Evolutionary conservation across 805 yeast genomes (phyloP), one percentile per base, ranked within the genome.

Genomic region (Saccharomycopsis sp.): DNA sequence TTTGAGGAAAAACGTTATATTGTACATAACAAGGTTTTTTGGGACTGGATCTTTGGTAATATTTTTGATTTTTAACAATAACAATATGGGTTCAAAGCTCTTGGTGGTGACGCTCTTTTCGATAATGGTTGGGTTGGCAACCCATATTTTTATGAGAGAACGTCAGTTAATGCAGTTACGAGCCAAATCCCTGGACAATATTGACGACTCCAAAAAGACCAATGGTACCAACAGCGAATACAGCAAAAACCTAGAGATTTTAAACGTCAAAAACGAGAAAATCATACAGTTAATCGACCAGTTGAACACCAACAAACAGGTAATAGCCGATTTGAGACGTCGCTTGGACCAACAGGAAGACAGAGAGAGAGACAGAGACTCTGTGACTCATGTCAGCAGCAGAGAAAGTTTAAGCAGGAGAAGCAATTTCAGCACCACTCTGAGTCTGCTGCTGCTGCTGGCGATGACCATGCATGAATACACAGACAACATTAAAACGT

Each of bases 251-350:
- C 22, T 44, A 19, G 49, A 44, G 19, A 44, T 44, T 5, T 44
- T 44, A 12, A 44, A 44, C 22, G 22, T 44, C 22, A 44, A 44
- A 44, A 44, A 44, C 22, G 49, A 44, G 22, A 44, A 44, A 44
- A 44, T 44, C 49, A 44, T 44, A 44, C 49, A 44, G 49, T 44
- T 44, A 17, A 44, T 44, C 12, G 49, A 44, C 22, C 49, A 44
- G 22, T 44, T 44, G 22, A 44, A 44, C 12, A 12, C 22, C 5
- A 44, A 12, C 22, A 44, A 44, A 12, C 22, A n/a, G 19, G 12
- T 19, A 44, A 44, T 44, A 17, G 12, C 22, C 12, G 22, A 44
- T 7, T 44, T 44, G 49, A 44, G 22, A 44, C 19, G 22, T 19
- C 19, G 22, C 8, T 44, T 44, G 22, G 22, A 19, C 12, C 9